Evolutionary conservation across 768 basidiomycete genomes (phyloP).

Genomic region (Holtermanniella nyarrowii): DNA sequence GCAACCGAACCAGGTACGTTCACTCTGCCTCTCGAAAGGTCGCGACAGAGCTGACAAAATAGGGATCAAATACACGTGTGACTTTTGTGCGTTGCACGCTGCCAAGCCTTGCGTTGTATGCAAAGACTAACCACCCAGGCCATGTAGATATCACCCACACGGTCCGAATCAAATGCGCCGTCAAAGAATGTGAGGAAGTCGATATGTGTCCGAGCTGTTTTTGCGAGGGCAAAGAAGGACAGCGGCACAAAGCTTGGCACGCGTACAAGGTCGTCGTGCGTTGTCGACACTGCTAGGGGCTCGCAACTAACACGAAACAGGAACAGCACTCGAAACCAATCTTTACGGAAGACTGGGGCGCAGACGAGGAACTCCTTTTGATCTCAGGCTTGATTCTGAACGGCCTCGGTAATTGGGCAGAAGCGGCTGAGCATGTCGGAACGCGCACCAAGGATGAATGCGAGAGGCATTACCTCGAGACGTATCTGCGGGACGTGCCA

Average conservation of each 20-base stretch:
- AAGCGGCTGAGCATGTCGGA: constrained; percentile 83
- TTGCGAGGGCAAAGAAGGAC: constrained; percentile 80
- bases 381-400: constrained; percentile 77
- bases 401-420: constrained; percentile 93
- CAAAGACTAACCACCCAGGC: constrained; percentile 37
- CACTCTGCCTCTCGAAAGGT: not conserved
- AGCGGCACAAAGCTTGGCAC: constrained; percentile 72
- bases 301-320: constrained; percentile 43
- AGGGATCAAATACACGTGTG: constrained; percentile 41
- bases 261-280: constrained; percentile 82
- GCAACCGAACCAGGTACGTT: constrained; percentile 29
- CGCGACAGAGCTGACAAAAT: not conserved
- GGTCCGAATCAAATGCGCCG: constrained; percentile 93
- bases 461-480: constrained; percentile 70
- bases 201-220: constrained; percentile 92
- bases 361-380: constrained; percentile 90
- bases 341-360: constrained; percentile 90
- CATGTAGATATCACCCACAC: constrained; percentile 83
- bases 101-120: not conserved
- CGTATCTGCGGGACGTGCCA: constrained; percentile 56
- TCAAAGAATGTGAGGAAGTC: constrained; percentile 55
- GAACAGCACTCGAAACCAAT: constrained; percentile 96
- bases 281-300: not conserved
- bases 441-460: constrained; percentile 89
- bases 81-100: constrained; percentile 26